phyloP scores from a whole-genome alignment of 2,329 filamentous ascomycete species.

The Neospermospora avenae region DNA sequence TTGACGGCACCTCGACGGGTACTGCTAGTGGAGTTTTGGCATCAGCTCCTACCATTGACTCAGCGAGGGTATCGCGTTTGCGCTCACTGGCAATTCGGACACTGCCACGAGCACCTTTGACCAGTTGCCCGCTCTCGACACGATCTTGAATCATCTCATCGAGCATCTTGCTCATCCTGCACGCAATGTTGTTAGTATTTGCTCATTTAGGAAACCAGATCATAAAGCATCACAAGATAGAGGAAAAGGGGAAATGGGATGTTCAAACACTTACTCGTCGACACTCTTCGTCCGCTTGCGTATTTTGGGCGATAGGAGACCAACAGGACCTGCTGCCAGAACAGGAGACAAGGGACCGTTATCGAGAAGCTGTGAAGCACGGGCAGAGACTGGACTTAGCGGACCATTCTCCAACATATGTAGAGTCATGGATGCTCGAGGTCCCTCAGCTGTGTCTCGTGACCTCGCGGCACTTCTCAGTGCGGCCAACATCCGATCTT shows the following conservation, averaged over 20 bases:
- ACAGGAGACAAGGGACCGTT: constrained; percentile 21
- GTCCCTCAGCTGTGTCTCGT: constrained; percentile 70
- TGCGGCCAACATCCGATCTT: constrained; percentile 88
- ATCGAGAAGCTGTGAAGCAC: constrained; percentile 29
- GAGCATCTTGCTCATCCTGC: constrained; percentile 76
- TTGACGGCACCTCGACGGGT: constrained; percentile 10
- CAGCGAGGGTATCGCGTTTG: constrained; percentile 31
- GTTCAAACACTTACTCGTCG: constrained; percentile 58
- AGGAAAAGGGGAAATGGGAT: no score
- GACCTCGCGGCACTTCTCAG: constrained; percentile 82
- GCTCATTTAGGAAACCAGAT: no score
- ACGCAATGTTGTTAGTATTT: no score
- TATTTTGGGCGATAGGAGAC: constrained; percentile 26
- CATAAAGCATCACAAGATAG: no score
- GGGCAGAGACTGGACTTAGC: constrained; percentile 32
- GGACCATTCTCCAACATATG: constrained; percentile 27
- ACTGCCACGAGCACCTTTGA: constrained; percentile 65
- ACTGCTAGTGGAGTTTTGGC: constrained; percentile 13
- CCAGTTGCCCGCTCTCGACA: constrained; percentile 70
- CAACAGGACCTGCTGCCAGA: constrained; percentile 16
- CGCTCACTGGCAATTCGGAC: constrained; percentile 54
- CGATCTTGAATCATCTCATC: constrained; percentile 96
- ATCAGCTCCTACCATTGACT: constrained; percentile 14
- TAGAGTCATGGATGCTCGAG: constrained; percentile 21
- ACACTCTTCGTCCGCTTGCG: constrained; percentile 56